Evolutionary conservation across 2,329 filamentous ascomycete species (phyloP).

Genomic region (Myriosclerotinia duriaeana): DNA sequence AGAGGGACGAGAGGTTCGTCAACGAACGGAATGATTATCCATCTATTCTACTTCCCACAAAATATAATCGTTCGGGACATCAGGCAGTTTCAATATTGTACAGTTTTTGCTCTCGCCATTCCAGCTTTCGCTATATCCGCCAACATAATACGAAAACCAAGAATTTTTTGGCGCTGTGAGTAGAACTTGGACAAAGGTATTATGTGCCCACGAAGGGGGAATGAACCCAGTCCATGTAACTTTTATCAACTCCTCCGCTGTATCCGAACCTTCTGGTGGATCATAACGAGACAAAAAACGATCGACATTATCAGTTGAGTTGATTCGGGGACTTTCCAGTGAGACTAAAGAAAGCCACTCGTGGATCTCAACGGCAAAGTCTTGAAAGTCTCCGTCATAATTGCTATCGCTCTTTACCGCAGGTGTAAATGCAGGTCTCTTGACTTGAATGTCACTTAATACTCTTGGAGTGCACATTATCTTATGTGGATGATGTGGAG

Average conservation of each 20-base stretch:
- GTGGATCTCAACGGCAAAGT: conserved; percentile 62
- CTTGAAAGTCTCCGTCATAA: conserved; percentile 56
- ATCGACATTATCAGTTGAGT: conserved; percentile 59
- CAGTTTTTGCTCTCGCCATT: conserved; percentile 50
- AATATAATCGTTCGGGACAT: conserved; percentile 53
- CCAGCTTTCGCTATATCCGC: conserved; percentile 51
- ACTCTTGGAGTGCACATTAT: conserved; percentile 43
- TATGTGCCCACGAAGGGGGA: conserved; percentile 52
- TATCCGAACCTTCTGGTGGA: conserved; percentile 46
- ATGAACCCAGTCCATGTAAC: conserved; percentile 62
- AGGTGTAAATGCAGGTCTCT: conserved; percentile 37
- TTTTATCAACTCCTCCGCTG: conserved; percentile 45
- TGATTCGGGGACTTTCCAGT: conserved; percentile 64
- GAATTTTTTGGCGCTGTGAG: conserved; percentile 48
- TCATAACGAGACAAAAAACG: conserved; percentile 68
- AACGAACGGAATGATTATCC: conserved; percentile 54
- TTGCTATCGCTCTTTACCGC: conserved; percentile 38
- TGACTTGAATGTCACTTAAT: conserved; percentile 38
- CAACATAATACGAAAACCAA: conserved; percentile 58
- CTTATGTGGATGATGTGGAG: conserved; percentile 46
- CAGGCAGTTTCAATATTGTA: conserved; percentile 54
- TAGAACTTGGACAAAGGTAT: conserved; percentile 47
- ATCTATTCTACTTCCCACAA: conserved; percentile 55
- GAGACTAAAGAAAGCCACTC: conserved; percentile 74
- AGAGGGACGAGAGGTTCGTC: conserved; percentile 63